Evolutionary conservation across 108 stramenopile species (phyloP), one percentile per base, ranked within the genome.

Genomic region (Cyclostephanos invisitatus): DNA sequence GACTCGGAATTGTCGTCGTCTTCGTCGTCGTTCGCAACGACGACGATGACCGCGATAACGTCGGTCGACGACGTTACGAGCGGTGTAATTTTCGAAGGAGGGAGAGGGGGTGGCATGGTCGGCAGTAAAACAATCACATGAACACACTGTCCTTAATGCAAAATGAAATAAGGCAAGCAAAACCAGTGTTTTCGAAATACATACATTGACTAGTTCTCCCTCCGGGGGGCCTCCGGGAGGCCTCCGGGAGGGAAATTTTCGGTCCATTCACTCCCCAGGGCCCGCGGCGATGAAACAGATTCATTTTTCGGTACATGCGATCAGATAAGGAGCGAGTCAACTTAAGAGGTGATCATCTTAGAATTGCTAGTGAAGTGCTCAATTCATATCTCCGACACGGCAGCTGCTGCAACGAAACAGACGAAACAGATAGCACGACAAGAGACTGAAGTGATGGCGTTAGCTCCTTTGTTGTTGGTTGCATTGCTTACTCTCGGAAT

Each of bases 1-100:
- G 60, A 44, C 5, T 64, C 29, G 42, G 36, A 9, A 49, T 65
- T 29, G 24, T 65, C 64, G 14, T 35, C 24, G n/a, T 61, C 29
- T 0, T 14, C 59, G 14, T 12, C 54, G 8, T 5, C 22, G 51
- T 53, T 8, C 22, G 18, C n/a, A 2, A 51, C 40, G 40, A 40
- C 8, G 3, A 8, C 11, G 40, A 46, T 46, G 44, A 46, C 44
- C 3, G 15, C 44, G 14, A 15, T 15, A 14, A 15, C 15, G 44
- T 17, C 12, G 10, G 63, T 64, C 46, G 25, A 46, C 25, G 22
- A 54, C 25, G 25, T 54, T 24, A 0, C 53, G 12, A 54, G 22
- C 22, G 25, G 12, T 11, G 53, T 0, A 2, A 54, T 12, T 54
- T 11, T 3, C 44, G 14, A 46, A 0, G 44, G 15, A 15, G 3